phyloP scores from a whole-genome alignment of 2,329 filamentous ascomycete genomes.

The Penicillium sp. region DNA sequence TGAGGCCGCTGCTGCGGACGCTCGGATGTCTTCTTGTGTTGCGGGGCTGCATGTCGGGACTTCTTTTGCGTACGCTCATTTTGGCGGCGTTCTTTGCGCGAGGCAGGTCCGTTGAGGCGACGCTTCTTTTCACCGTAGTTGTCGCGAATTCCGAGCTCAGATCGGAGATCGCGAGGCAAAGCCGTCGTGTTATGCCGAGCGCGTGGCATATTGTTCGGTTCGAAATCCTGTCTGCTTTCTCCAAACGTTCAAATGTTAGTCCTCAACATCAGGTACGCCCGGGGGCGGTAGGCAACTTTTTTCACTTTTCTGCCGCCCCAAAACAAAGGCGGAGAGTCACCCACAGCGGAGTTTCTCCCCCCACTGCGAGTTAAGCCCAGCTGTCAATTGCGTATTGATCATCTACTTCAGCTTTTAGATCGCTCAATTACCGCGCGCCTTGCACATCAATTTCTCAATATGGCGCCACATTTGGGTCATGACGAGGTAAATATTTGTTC shows the following conservation, averaged over 20 bases:
- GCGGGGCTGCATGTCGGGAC: constrained; percentile 35
- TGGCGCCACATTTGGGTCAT: constrained; percentile 40
- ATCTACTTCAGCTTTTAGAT: constrained; percentile 8
- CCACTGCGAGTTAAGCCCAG: constrained; percentile 15
- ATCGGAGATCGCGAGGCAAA: constrained; percentile 40
- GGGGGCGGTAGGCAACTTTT: constrained; percentile 26
- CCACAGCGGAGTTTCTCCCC: constrained; percentile 26
- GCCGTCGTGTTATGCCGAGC: constrained; percentile 44
- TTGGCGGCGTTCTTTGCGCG: constrained; percentile 67
- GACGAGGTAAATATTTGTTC: constrained; percentile 39
- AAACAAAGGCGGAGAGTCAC: constrained; percentile 20
- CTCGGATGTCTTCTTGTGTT: constrained; percentile 17
- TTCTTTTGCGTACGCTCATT: constrained; percentile 64
- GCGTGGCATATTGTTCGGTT: constrained; percentile 33
- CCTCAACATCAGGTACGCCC: constrained; percentile 1
- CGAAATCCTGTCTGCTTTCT: not conserved
- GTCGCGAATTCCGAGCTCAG: constrained; percentile 43
- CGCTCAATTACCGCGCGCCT: constrained; percentile 4
- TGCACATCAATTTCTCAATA: constrained; percentile 9
- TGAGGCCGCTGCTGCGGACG: constrained; percentile 14
- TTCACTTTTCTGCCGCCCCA: constrained; percentile 24
- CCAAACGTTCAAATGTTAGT: not conserved
- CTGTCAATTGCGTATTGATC: constrained; percentile 15
- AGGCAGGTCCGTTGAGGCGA: constrained; percentile 29
- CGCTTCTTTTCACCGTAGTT: constrained; percentile 35